Conservation (phyloP, 352 stramenopile species). For the Lagenidium giganteum region DNA sequence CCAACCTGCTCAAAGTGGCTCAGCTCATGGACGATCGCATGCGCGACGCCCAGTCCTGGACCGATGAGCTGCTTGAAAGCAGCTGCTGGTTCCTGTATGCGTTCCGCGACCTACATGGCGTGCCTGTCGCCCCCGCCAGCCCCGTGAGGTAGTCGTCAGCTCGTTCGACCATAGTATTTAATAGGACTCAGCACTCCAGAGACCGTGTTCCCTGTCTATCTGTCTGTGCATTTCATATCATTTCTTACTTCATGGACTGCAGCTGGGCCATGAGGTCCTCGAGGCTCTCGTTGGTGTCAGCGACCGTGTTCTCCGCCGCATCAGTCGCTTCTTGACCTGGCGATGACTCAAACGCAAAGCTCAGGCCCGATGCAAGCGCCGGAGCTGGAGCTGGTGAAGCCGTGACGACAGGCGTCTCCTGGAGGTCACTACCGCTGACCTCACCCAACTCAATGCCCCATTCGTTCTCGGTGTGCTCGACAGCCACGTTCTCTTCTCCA, state of each 20-base stretch:
- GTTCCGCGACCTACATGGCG: slow-evolving; percentile 29
- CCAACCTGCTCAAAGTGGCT: slow-evolving; percentile 29
- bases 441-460: slow-evolving; percentile 81
- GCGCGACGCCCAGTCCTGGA: slow-evolving; percentile 28
- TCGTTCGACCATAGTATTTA: too few relatives aligned
- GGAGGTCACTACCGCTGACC: slow-evolving; percentile 13
- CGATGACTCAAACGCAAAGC: slow-evolving; percentile 54
- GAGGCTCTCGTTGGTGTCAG: slow-evolving; percentile 40
- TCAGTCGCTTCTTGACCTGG: background rate
- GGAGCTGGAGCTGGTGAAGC: slow-evolving; percentile 5
- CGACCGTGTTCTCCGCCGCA: slow-evolving; percentile 15
- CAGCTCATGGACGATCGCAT: slow-evolving; percentile 31
- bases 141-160: too few relatives aligned
- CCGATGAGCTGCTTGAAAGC: slow-evolving; percentile 19
- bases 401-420: background rate
- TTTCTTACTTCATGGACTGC: slow-evolving; percentile 63
- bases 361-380: slow-evolving; percentile 42
- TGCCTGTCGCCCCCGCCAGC: too few relatives aligned
- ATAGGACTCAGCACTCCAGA: too few relatives aligned
- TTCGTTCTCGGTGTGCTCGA: slow-evolving; percentile 77
- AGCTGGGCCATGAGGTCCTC: slow-evolving; percentile 81
- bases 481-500: slow-evolving; percentile 30
- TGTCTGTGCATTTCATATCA: too few relatives aligned
- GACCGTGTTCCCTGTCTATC: too few relatives aligned
- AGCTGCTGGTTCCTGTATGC: slow-evolving; percentile 34